Base-by-base conservation (phyloP, 2,329 filamentous ascomycete genomes). In the Metarhizium humberi region DNA sequence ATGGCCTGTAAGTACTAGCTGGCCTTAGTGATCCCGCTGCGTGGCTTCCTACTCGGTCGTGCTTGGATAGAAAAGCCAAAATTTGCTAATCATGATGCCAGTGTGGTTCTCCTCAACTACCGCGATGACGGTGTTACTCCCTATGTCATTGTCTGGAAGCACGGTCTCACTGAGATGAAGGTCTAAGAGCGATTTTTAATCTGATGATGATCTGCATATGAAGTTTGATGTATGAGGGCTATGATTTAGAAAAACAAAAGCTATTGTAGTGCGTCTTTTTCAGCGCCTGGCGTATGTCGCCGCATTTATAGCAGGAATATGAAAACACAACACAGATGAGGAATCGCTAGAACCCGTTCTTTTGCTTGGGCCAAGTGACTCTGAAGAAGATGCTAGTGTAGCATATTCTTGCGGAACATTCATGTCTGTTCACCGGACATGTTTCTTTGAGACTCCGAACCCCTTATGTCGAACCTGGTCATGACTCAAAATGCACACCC, bases 71-170 rank as follows among this genome's bases (percentile, higher is more conserved):
- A 45, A 20, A 25, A 48, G 6, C 13, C 7, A 11, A 25, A 6
- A 29, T 42, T 25, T 16, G 30, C 43, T 34, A 51, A 25, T 38
- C 51, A 56, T 59, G 61, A 38, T 54, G 51, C 30, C 60, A 92
- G 88, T 85, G 80, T 96, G 66, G 80, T 92, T 62, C 88, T 96
- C 64, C 87, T 96, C 71, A 95, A 96, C 83, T 99, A 96, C 84
- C 92, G 94, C 67, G 92, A 96, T 73, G 94, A 97, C 67, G 94
- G 94, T 73, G 74, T 87, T 64, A 97, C 92, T 55, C 94, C 94
- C 58, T 99, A 82, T 71, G 80, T 95, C 67, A 88, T 84, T 63
- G 77, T 95, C 78, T 97, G 92, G 92, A 96, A 97, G 85, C 88
- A 96, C 78, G 94, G 92, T 69, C 76, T 97, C 62, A 79, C 77